Conservation (phyloP, 2,329 filamentous ascomycete species). For the Aspergillus pseudonomiae region DNA sequence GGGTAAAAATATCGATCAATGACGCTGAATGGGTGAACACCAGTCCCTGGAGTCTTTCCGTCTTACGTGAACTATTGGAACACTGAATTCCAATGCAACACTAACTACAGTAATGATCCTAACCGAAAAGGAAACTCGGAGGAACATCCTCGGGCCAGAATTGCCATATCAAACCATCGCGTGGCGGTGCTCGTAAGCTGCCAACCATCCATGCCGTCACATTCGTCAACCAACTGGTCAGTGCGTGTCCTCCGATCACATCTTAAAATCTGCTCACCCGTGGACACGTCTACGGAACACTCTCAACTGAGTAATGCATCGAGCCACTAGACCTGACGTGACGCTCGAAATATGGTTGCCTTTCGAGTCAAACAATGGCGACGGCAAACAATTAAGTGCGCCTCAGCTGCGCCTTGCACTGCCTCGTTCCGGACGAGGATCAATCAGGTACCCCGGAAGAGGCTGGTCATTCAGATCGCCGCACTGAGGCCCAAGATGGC, state of each 20-base stretch:
- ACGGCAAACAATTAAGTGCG: background rate
- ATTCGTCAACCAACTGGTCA: background rate
- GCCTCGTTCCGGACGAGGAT: background rate
- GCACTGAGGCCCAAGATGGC: background rate
- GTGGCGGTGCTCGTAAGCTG: background rate
- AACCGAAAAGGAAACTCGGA: too few relatives aligned
- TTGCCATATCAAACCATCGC: background rate
- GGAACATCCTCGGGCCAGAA: background rate
- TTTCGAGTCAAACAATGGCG: background rate
- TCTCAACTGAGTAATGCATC: background rate
- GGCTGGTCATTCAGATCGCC: background rate
- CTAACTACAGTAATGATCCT: background rate
- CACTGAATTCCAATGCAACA: background rate
- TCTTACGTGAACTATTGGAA: background rate
- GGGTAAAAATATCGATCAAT: background rate
- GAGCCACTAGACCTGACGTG: background rate
- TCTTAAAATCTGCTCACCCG: background rate
- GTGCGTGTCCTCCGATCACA: background rate
- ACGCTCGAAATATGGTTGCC: background rate
- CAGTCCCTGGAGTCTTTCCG: background rate
- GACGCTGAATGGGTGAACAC: background rate
- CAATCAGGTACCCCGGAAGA: background rate
- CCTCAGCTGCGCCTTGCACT: slow-evolving; percentile 2
- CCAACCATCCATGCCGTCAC: background rate
- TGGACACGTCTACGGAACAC: background rate